These are phyloP conservation scores for Beta lomatogona DNA, from an alignment of 179 eudicot species.

Conservation along the genomic window DNA sequence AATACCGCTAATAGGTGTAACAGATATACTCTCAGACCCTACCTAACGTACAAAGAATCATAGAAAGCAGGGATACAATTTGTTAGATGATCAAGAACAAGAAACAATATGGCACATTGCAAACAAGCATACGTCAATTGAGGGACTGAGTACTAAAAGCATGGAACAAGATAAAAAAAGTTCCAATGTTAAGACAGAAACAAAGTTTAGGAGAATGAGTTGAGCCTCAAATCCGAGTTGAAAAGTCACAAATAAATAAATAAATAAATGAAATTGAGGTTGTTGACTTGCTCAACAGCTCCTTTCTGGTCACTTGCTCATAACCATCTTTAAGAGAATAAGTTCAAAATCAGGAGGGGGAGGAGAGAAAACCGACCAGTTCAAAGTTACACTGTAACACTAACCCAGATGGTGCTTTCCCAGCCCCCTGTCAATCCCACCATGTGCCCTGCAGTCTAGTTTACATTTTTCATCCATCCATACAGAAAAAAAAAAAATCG, in stretches of 20 bases:
- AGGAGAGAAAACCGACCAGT: too few relatives aligned
- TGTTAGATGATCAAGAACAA: constrained; percentile 3
- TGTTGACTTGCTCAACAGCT: neutral
- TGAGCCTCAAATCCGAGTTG: neutral
- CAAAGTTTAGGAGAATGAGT: neutral
- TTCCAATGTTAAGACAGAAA: neutral
- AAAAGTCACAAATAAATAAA: neutral
- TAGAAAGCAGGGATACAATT: neutral
- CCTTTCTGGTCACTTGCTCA: neutral
- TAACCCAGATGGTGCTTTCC: neutral
- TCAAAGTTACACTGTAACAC: neutral
- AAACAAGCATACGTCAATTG: neutral
- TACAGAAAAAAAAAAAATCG: neutral
- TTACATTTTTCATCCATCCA: neutral
- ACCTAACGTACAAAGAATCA: constrained; percentile 15
- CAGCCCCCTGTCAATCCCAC: neutral
- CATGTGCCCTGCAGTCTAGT: neutral
- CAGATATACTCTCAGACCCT: constrained; percentile 46
- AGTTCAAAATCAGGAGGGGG: neutral
- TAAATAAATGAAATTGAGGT: neutral
- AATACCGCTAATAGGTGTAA: constrained; percentile 36
- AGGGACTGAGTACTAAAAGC: neutral
- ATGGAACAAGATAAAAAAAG: constrained; percentile 7
- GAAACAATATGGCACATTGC: neutral
- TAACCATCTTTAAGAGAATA: neutral